Conservation (phyloP, 164 flowering plant species). For the Pachysandra terminalis region DNA sequence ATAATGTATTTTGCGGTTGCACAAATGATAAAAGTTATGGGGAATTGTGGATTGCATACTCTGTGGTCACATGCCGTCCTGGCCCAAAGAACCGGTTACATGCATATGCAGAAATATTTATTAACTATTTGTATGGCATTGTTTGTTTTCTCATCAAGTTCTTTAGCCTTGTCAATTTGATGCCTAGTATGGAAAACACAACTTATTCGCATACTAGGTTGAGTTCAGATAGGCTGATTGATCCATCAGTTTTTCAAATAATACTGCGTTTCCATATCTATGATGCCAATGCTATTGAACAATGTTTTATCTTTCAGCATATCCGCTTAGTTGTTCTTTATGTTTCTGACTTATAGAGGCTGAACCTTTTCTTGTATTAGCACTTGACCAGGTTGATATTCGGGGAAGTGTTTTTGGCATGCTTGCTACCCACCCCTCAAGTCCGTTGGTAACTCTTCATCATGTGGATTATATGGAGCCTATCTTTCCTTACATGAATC, state of each 20-base stretch:
- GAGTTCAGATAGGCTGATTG: not conserved
- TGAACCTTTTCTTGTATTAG: constrained; percentile 2
- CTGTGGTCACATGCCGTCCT: too few relatives aligned
- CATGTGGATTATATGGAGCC: constrained; percentile 72
- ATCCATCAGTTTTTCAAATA: not conserved
- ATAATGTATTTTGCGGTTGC: too few relatives aligned
- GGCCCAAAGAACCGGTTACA: too few relatives aligned
- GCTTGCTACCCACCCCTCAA: constrained; percentile 67
- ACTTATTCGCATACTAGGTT: not conserved
- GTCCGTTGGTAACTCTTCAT: constrained; percentile 78
- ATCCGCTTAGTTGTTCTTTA: not conserved
- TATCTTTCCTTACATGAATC: constrained; percentile 62
- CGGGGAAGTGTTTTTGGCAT: constrained; percentile 79
- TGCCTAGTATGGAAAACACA: not conserved
- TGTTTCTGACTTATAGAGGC: not conserved
- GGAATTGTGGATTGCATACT: too few relatives aligned
- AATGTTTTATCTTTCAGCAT: not conserved
- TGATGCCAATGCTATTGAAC: not conserved
- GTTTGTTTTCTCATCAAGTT: not conserved
- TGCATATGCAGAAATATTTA: too few relatives aligned
- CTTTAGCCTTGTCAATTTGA: not conserved
- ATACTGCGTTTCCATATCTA: not conserved
- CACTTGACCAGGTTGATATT: constrained; percentile 60
- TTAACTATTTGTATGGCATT: too few relatives aligned
- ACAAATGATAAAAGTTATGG: too few relatives aligned